Conservation (phyloP, 371 early-diverging fungal genomes). For the Mortierella sp. region DNA sequence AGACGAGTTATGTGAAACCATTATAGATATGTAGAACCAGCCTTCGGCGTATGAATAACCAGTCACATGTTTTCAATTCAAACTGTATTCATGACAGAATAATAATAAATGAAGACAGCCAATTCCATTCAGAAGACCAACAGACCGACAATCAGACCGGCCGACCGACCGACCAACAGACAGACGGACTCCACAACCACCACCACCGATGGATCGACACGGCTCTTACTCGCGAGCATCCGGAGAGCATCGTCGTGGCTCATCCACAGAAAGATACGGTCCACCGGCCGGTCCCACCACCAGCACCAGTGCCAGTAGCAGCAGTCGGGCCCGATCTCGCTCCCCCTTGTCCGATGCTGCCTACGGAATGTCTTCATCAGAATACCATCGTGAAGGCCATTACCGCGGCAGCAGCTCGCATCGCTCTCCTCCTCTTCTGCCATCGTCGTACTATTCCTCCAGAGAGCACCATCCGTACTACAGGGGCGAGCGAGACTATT, state of each 20-base stretch:
- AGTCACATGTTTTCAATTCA: no score
- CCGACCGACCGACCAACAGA: no score
- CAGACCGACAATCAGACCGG: no score
- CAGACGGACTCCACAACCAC: no score
- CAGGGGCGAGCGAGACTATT: constrained; percentile 45
- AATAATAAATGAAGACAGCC: no score
- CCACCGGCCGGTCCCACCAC: constrained; percentile 21
- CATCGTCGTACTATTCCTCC: constrained; percentile 41
- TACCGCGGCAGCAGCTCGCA: constrained; percentile 40
- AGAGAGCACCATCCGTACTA: constrained; percentile 51
- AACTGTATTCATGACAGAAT: no score
- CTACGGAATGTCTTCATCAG: constrained; percentile 19
- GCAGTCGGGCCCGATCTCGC: constrained; percentile 39
- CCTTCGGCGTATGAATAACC: no score
- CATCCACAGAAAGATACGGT: constrained; percentile 42
- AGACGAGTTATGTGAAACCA: no score
- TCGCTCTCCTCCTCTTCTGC: constrained; percentile 44
- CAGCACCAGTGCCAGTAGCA: constrained; percentile 6
- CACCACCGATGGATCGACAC: constrained; percentile 45
- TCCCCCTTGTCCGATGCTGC: constrained; percentile 37
- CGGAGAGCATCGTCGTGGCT: constrained; percentile 42
- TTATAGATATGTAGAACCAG: no score
- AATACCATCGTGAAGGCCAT: constrained; percentile 52
- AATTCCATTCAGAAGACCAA: no score
- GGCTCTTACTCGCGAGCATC: constrained; percentile 48